Evolutionary conservation across 306 rosid genomes (phyloP), one percentile per base, ranked within the genome.

Genomic region (Potentilla sterilis): DNA sequence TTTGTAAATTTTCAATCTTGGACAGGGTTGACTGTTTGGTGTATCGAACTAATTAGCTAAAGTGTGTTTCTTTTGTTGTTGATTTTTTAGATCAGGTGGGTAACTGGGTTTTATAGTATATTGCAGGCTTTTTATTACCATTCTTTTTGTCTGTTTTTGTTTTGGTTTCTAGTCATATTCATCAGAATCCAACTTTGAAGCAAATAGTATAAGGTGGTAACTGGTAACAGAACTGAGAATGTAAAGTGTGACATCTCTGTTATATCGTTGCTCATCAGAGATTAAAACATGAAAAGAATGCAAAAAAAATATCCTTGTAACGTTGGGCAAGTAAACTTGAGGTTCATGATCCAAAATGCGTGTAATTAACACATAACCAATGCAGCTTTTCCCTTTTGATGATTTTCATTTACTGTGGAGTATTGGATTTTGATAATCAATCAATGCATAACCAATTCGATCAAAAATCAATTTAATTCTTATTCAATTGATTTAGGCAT

Each of bases 21-120:
- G 6, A 4, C 4, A 12, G 38, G 28, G 9, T 75, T 46, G 69
- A 64, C 69, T 38, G 69, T 75, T 61, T 75, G 78, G 58, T 44
- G 46, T 8, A 38, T 64, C 13, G 32, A 34, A 14, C 42, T 32
- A 34, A 1, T 35, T 62, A 62, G 67, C 42, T 34, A 32, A 41
- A 35, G 12, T 35, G n/a, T 62, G 9, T 62, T 13, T 24, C 1
- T 58, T 1, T 24, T 37, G 40, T 37, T 37, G 40, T 37, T 37
- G 40, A 37, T 1, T 2, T 24, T 24, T 58, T 24, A 24, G 64
- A 58, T 24, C 64, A 58, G 24, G 37, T n/a, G 40, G 40, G 40
- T 37, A 37, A 41, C 44, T 41, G 16, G 34, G 37, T 58, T 63
- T 49, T n/a, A 37, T 59, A 57, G 11, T 18, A 51, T 38, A 21